Conservation (phyloP, 805 yeast species). For the Blastobotrys americana region DNA sequence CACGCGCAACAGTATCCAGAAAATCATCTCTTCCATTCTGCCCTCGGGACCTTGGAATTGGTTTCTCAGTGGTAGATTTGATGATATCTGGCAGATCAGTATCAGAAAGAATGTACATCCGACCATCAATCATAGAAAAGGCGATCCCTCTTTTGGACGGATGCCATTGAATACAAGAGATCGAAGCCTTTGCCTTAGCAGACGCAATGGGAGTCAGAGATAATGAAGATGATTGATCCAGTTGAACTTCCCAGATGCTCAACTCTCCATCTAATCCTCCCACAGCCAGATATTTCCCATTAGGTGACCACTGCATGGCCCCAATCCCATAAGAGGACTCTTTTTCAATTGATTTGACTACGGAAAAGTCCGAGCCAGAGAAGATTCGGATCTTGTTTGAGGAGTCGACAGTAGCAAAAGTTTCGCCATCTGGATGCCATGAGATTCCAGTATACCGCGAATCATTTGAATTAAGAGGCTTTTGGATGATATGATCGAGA, state of each 20-base stretch:
- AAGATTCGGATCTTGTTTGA: constrained; percentile 28
- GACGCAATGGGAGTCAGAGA: constrained; percentile 27
- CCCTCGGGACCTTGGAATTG: constrained; percentile 23
- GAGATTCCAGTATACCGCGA: constrained; percentile 47
- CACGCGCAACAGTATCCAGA: background rate
- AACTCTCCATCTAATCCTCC: constrained; percentile 45
- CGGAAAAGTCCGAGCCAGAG: constrained; percentile 23
- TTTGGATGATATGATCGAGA: constrained; percentile 26
- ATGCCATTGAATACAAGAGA: constrained; percentile 34
- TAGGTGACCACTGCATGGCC: constrained; percentile 54
- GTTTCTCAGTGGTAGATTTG: constrained; percentile 22
- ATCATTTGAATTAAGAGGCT: constrained; percentile 30
- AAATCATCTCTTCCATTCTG: constrained; percentile 17
- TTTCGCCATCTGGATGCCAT: constrained; percentile 67
- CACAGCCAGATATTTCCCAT: constrained; percentile 54
- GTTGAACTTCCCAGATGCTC: constrained; percentile 48
- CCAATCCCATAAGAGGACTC: constrained; percentile 34
- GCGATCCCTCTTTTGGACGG: constrained; percentile 29
- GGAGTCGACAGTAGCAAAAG: constrained; percentile 59
- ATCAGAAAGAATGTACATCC: constrained; percentile 22
- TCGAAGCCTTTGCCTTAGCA: constrained; percentile 2
- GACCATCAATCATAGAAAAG: constrained; percentile 29
- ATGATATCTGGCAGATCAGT: constrained; percentile 19
- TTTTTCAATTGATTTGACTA: constrained; percentile 2
- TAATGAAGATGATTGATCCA: constrained; percentile 30